phyloP scores from a whole-genome alignment of 257 asterid genomes.

The Jacaranda mimosifolia region DNA sequence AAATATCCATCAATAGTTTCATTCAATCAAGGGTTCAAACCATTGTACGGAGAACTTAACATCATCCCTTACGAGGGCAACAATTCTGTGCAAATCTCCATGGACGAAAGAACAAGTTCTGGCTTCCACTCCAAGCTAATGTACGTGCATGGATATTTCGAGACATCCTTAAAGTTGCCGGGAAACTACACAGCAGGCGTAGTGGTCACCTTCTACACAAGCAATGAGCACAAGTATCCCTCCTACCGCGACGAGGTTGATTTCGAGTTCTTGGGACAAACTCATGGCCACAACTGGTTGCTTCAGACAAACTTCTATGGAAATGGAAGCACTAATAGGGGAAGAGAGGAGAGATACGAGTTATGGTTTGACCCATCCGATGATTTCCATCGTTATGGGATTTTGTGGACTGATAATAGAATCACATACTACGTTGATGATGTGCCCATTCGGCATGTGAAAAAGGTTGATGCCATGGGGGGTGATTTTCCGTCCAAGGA shows the following conservation, averaged over 20 bases:
- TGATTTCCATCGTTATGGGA: conserved; percentile 51
- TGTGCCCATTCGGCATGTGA: conserved; percentile 53
- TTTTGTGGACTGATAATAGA: conserved; percentile 41
- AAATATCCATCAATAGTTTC: neutral
- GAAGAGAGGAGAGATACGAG: conserved; percentile 54
- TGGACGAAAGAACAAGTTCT: conserved; percentile 49
- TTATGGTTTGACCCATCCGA: conserved; percentile 50
- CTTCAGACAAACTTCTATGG: conserved; percentile 57
- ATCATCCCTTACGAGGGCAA: conserved; percentile 38
- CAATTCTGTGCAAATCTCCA: conserved; percentile 46
- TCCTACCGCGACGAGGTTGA: conserved; percentile 51
- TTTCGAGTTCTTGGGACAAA: conserved; percentile 55
- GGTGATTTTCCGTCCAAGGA: conserved; percentile 55
- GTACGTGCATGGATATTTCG: conserved; percentile 48
- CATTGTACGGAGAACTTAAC: conserved; percentile 48
- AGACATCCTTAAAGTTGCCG: conserved; percentile 52
- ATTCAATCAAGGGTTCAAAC: conserved; percentile 43
- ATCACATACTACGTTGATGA: conserved; percentile 49
- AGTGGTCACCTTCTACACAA: conserved; percentile 51
- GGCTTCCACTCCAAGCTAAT: conserved; percentile 48
- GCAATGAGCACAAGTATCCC: conserved; percentile 44
- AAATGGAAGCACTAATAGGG: conserved; percentile 43
- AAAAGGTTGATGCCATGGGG: conserved; percentile 31
- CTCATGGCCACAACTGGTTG: conserved; percentile 39
- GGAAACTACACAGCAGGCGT: conserved; percentile 52